Evolutionary conservation across 208 protist genomes (phyloP), one percentile per base, ranked within the genome.

Genomic region (Angomonas deanei): DNA sequence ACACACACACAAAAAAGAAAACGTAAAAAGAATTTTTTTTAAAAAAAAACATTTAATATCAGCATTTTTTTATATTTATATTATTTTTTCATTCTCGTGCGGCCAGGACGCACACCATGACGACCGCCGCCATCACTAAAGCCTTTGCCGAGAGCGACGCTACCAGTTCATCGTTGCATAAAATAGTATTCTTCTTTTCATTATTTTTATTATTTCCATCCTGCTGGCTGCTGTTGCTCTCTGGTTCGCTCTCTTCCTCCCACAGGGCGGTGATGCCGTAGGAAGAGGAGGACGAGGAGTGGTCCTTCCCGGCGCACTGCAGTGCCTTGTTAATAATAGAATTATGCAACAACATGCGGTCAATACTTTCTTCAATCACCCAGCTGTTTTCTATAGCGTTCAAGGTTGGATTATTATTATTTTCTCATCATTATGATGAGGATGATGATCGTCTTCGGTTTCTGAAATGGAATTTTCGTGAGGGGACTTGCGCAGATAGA

Each of bases 1-100:
- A 32, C 5, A 58, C 11, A 6, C 10, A 21, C 15, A 6, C 10
- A 58, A 58, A 33, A 58, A 58, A 58, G 36, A 58, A 58, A 53
- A 53, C 47, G 1, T n/a, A 62, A 0, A 63, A 50, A 49, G 3
- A 30, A 52, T 27, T 60, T n/a, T 33, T 54, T 28, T 17, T 48
- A 53, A 52, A 53, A 52, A 15, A 47, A 60, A 11, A 34, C 1
- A 60, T 0, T 24, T 53, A 53, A 53, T 24, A 24, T 11, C 5
- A 21, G 47, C 11, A 24, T 53, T 53, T n/a, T n/a, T n/a, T n/a
- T n/a, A n/a, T n/a, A n/a, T n/a, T n/a, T n/a, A n/a, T n/a, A n/a
- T n/a, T n/a, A n/a, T n/a, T n/a, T n/a, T n/a, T n/a, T n/a, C n/a
- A n/a, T n/a, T n/a, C n/a, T n/a, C n/a, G n/a, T n/a, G n/a, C n/a